Evolutionary conservation across 1,139 yeast genomes (phyloP), one percentile per base, ranked within the genome.

Genomic region (Blastobotrys raffinosifermentans): DNA sequence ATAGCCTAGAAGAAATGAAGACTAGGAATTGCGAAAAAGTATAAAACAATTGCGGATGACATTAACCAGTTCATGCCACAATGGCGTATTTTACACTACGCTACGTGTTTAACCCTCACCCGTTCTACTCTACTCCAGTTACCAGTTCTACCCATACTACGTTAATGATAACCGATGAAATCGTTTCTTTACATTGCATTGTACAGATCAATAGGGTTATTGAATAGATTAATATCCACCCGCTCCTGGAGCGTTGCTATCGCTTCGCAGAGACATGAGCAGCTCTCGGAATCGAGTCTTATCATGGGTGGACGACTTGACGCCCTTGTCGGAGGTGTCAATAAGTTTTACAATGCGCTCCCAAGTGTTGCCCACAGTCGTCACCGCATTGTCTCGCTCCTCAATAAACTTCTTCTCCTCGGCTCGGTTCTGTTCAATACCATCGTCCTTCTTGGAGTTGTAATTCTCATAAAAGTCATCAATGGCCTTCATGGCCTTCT

Each of bases 401-500:
- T 73, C 77, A 45, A 85, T 61, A 55, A 80, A 89, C 42, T 73
- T 75, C 46, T 57, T 56, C 48, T 80, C 85, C 52, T 85, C 86
- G 48, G 78, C 82, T 41, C 73, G 69, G 6, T 85, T 80, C 43
- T 75, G 73, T 46, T 75, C 78, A 44, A 81, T 68, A 39, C 77
- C 75, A 48, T 74, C 74, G 40, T 86, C 94, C 64, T 80, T 84
- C 67, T 91, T 91, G 56, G 72, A 69, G 64, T 86, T 87, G 70
- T 93, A 93, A 57, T 81, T 82, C 51, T 87, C 96, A 63, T 93
- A 93, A 64, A 91, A 91, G 50, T 85, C 96, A 60, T 91, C 96
- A 54, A 89, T 79, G 38, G 91, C 80, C 57, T 78, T 77, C 54
- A 79, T 76, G n/a, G 98, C 98, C 47, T 80, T 80, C 34, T 75